phyloP scores from a whole-genome alignment of 495 filamentous ascomycete genomes.

The Xylaria grammica region DNA sequence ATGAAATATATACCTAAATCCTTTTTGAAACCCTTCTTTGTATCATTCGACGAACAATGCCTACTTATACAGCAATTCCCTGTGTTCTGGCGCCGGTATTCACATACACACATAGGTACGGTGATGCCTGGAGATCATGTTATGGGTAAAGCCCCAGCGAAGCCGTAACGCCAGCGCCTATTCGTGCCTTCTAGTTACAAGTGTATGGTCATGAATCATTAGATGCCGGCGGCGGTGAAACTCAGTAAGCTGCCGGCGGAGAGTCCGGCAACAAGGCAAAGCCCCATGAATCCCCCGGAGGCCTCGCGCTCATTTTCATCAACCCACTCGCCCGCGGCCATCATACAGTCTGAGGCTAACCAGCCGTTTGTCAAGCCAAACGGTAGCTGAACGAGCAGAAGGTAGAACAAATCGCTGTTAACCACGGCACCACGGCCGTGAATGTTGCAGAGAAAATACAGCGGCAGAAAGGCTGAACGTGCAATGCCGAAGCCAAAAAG shows the following conservation, averaged over 20 bases:
- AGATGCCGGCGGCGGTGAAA: constrained; percentile 69
- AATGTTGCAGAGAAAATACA: constrained; percentile 91
- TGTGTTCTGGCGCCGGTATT: too few relatives aligned
- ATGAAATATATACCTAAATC: too few relatives aligned
- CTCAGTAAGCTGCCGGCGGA: constrained; percentile 86
- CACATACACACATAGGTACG: background rate
- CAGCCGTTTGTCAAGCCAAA: constrained; percentile 90
- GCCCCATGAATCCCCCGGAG: constrained; percentile 91
- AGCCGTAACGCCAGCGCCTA: constrained; percentile 13
- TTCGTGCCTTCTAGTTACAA: constrained; percentile 4
- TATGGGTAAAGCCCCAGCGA: constrained; percentile 1
- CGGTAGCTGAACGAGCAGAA: constrained; percentile 77
- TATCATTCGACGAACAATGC: too few relatives aligned
- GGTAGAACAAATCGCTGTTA: constrained; percentile 83
- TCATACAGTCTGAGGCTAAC: constrained; percentile 85
- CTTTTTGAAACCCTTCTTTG: too few relatives aligned
- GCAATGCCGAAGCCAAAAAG: constrained; percentile 68
- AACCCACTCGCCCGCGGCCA: constrained; percentile 82
- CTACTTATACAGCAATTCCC: too few relatives aligned
- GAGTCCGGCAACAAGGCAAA: constrained; percentile 83
- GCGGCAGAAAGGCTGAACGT: constrained; percentile 74
- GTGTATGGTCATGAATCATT: constrained; percentile 17
- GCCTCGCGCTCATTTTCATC: constrained; percentile 81
- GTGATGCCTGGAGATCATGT: constrained; percentile 1
- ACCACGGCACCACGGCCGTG: constrained; percentile 70